Evolutionary conservation across 2,329 filamentous ascomycete species (phyloP), one percentile per base, ranked within the genome.

Genomic region (Fusarium gaditjirri): DNA sequence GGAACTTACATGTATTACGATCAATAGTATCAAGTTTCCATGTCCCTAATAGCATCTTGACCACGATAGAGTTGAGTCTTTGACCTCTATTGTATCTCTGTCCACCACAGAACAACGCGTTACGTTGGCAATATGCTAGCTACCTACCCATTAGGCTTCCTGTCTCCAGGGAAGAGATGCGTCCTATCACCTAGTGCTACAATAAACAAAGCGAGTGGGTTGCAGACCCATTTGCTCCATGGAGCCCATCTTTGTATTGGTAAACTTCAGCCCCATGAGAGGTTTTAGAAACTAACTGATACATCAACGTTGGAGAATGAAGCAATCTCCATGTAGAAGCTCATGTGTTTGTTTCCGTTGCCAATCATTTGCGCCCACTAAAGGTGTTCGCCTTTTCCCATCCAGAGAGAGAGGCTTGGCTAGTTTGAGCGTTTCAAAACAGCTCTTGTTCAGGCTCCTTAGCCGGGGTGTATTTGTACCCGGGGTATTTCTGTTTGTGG

Each of bases 401-500:
- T 13, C 25, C 25, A 29, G 17, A 21, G 27, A 21, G 27, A 46
- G 19, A 14, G 13, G 8, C 29, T 29, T 29, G 43, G 27, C 19
- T 29, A 46, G 8, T 29, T 29, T 13, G 19, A 46, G 25, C 8
- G 25, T 21, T 46, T 46, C 43, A 46, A 21, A 8, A 25, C 43
- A 46, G 43, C 27, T 46, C 43, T 29, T 29, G 43, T 5, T 21
- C 43, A 14, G 25, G 27, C 25, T 46, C 43, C 21, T 46, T 46
- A 27, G 43, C 43, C 3, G 43, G 43, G 17, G 21, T 21, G 16
- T 57, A 57, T 35, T 57, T 57, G 65, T 79, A 81, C 14, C 69
- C 66, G 6, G 76, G 79, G 42, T 78, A 78, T 44, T 62, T 70
- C 50, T 70, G 56, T 54, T 75, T 77, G 61, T 80, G 80, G 31